Evolutionary conservation across 2,329 filamentous ascomycete genomes (phyloP), one percentile per base, ranked within the genome.

Genomic region (Pestalotiopsis sp.): DNA sequence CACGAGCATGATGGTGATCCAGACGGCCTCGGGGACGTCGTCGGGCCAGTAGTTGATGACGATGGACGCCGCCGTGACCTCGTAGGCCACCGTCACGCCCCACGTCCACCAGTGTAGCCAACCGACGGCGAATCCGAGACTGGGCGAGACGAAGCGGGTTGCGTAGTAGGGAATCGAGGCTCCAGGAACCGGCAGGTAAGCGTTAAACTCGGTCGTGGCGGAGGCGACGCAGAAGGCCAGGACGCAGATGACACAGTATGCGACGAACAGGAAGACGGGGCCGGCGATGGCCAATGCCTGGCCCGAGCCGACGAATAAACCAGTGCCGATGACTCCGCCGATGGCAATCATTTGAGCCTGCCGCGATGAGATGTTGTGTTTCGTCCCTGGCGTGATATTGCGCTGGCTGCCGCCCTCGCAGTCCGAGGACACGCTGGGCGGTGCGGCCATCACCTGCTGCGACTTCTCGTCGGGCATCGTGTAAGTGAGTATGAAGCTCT

Each of bases 221-320:
- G 78, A 77, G 82, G 88, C 88, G 70, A 88, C 85, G 23, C 83
- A 84, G 76, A 82, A 88, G 58, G 88, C 83, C 66, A 88, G 82
- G 13, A 85, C 80, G 62, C 85, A 85, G 66, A 87, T 80, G 63
- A 84, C 80, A 39, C 80, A 74, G 70, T 84, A 85, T 17, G 81
- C 80, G 52, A 85, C 78, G n/a, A 85, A 73, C 4, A 83, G 78
- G 60, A 76, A 78, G 31, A 81, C 82, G 62, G 74, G 73, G 0
- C 75, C 74, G 20, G 72, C 75, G n/a, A 68, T 70, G 60, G 70
- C 69, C 20, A 70, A 67, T 13, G 60, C 61, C 49, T 67, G 60
- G 20, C 67, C 69, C n/a, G 80, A 81, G 64, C 82, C 81, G 64
- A 84, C 80, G 69, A 84, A 84, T 39, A 84, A 77, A 72, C 82